Evolutionary conservation across 345 rosid species (phyloP).

Genomic region (Salix viminalis): DNA sequence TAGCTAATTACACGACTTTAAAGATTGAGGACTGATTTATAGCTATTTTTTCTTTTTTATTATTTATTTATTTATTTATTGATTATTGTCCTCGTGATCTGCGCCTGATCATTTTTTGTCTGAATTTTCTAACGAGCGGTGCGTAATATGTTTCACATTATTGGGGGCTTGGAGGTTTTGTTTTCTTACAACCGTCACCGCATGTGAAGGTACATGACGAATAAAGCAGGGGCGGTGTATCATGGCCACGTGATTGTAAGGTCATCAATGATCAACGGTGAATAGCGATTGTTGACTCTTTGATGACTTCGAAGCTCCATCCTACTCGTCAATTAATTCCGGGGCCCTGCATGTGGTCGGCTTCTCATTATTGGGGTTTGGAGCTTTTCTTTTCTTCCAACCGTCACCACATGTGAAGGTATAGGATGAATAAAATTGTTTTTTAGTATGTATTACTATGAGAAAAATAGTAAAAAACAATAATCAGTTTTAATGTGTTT

Average conservation of each 20-base stretch:
- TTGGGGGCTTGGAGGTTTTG: neutral
- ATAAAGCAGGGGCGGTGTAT: neutral
- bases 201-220: neutral
- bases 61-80: neutral
- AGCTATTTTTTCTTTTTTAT: neutral
- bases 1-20: neutral
- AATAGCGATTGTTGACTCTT: neutral
- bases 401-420: too few species aligned
- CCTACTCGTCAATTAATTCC: too few species aligned
- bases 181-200: neutral
- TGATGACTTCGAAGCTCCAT: too few species aligned
- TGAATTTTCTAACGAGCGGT: neutral
- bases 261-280: neutral
- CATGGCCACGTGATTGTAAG: neutral
- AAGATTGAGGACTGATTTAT: neutral
- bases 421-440: too few species aligned
- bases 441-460: too few species aligned
- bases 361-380: too few species aligned
- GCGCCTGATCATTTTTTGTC: neutral
- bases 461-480: too few species aligned
- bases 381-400: too few species aligned
- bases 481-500: too few species aligned
- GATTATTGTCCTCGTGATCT: conserved; percentile 4
- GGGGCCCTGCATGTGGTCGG: too few species aligned
- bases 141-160: neutral